Conservation (phyloP, 139 green algal genomes). For the Trebouxia sp. region DNA sequence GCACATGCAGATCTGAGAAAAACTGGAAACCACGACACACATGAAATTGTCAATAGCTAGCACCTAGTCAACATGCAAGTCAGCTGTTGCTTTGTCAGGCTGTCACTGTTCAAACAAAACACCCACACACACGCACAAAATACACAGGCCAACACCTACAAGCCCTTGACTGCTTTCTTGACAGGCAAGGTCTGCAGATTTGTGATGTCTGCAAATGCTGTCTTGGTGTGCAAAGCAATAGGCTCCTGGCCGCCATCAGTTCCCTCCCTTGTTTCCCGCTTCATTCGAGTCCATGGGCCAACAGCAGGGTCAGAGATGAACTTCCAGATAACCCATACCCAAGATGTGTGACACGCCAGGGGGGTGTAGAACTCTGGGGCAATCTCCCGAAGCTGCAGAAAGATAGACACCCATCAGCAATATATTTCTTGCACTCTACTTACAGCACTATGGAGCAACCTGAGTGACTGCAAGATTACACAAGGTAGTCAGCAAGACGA, state of each 20-base stretch:
- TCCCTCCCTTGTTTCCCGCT: slow-evolving; percentile 26
- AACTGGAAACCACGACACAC: too few species aligned
- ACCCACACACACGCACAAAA: too few species aligned
- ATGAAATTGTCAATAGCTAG: too few species aligned
- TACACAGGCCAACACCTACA: not conserved
- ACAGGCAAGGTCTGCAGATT: not conserved
- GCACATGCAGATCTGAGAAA: too few species aligned
- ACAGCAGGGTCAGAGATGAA: slow-evolving; percentile 68
- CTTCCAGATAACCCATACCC: slow-evolving; percentile 62
- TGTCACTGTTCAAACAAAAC: too few species aligned
- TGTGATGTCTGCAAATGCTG: slow-evolving; percentile 21
- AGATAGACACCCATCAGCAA: not conserved
- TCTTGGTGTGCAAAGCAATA: slow-evolving; percentile 22
- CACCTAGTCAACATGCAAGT: too few species aligned
- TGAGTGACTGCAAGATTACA: not conserved
- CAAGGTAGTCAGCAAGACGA: too few species aligned
- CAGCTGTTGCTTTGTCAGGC: too few species aligned
- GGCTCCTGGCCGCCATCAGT: slow-evolving; percentile 10
- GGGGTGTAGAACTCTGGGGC: slow-evolving; percentile 73
- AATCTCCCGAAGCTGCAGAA: slow-evolving; percentile 54
- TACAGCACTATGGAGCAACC: not conserved
- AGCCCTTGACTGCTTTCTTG: not conserved
- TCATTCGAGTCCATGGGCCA: slow-evolving; percentile 46
- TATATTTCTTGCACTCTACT: not conserved
- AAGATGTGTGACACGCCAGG: slow-evolving; percentile 63